Percentiles rank a stretch among this genome's conserved stretches.
Conservation (phyloP, 352 stramenopile species). For the Lagenidium giganteum region DNA sequence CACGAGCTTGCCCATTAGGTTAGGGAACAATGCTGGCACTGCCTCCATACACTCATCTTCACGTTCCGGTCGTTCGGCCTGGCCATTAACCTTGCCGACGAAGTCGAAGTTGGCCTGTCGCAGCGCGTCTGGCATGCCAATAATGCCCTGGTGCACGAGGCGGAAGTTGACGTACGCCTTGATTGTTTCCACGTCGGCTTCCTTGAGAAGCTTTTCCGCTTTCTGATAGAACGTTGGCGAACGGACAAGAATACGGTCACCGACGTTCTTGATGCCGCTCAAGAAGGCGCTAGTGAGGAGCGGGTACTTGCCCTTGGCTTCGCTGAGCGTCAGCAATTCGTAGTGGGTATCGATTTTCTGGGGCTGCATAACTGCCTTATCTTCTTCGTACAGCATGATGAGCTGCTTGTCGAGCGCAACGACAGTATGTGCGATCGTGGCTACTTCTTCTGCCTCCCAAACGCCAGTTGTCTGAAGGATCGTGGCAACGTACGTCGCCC, state of each 20-base stretch:
- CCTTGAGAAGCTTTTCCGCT: conserved; percentile 40
- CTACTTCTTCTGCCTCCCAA: conserved; percentile 22
- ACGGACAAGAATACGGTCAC: conserved; percentile 28
- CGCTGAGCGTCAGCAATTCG: conserved; percentile 79
- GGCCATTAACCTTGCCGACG: conserved; percentile 77
- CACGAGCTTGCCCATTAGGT: conserved; percentile 86
- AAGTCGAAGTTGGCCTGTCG: conserved; percentile 85
- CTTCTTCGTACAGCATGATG: conserved; percentile 80
- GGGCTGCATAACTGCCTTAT: conserved; percentile 86
- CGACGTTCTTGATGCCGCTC: conserved; percentile 27
- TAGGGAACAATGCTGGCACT: conserved; percentile 41
- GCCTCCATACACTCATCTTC: conserved; percentile 86
- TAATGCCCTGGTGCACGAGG: no score
- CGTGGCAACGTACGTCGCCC: conserved; percentile 64
- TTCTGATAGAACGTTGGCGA: conserved; percentile 49
- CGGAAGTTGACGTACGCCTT: conserved; percentile 50
- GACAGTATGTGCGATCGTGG: conserved; percentile 42
- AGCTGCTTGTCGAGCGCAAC: conserved; percentile 84
- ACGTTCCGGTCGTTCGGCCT: conserved; percentile 78
- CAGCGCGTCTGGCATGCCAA: no score
- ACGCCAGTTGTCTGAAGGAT: conserved; percentile 68
- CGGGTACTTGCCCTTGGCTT: conserved; percentile 40
- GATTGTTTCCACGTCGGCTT: conserved; percentile 36
- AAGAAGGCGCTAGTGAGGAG: conserved; percentile 49
- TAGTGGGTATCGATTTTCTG: conserved; percentile 87